Percentiles rank a stretch among this genome's conserved stretches.
These are phyloP conservation scores for Aurinia saxatilis DNA, from an alignment of 345 rosid genomes.

Conservation along the genomic window DNA sequence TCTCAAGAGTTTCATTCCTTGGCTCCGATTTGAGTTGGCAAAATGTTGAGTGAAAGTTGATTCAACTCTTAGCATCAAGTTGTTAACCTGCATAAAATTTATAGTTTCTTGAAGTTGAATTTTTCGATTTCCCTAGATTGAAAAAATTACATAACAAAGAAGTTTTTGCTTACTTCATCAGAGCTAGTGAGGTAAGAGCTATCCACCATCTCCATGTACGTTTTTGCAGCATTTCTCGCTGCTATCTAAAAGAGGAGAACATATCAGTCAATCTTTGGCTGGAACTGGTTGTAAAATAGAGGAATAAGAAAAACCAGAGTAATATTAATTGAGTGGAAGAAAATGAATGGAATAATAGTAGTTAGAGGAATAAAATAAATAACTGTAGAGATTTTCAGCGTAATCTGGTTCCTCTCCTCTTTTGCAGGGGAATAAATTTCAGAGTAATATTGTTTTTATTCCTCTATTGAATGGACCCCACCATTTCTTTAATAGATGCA, in stretches of 20 bases:
- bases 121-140: neutral
- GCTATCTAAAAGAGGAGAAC: constrained; percentile 20
- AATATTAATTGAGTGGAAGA: too few relatives aligned
- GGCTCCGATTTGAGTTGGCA: constrained; percentile 40
- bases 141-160: neutral
- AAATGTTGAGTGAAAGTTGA: constrained; percentile 51
- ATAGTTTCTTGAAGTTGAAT: neutral
- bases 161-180: constrained; percentile 24
- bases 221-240: constrained; percentile 28
- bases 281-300: too few relatives aligned
- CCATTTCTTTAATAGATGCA: too few relatives aligned
- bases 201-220: constrained; percentile 40
- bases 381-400: too few relatives aligned
- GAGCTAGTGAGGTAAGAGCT: constrained; percentile 37
- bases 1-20: constrained; percentile 56
- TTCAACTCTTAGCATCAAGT: constrained; percentile 44
- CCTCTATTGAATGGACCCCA: too few relatives aligned
- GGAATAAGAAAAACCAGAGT: too few relatives aligned
- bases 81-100: constrained; percentile 28
- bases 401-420: too few relatives aligned
- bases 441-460: too few relatives aligned
- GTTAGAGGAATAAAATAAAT: too few relatives aligned
- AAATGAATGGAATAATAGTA: too few relatives aligned
- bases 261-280: neutral
- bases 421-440: too few relatives aligned